phyloP scores from a whole-genome alignment of 257 asterid species.

The Echium plantagineum region DNA sequence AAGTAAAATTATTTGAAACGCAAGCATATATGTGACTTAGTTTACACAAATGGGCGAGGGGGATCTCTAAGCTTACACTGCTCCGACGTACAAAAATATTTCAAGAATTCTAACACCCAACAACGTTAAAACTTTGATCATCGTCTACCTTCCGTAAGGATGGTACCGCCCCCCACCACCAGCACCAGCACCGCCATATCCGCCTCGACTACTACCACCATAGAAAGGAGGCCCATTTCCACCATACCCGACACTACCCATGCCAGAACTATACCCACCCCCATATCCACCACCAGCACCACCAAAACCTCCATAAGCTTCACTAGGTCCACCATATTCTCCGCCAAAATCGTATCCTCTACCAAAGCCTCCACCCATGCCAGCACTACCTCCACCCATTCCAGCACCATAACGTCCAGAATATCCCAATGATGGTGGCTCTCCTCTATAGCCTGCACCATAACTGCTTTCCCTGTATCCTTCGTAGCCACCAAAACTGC shows the following conservation, averaged over 20 bases:
- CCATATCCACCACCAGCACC: constrained; percentile 29
- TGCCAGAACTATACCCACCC: constrained; percentile 36
- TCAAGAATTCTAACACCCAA: not conserved
- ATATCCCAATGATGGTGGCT: constrained; percentile 7
- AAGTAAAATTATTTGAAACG: not conserved
- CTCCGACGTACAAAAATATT: not conserved
- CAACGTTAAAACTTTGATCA: not conserved
- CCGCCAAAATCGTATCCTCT: constrained; percentile 12
- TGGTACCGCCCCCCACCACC: constrained; percentile 31
- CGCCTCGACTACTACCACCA: constrained; percentile 32
- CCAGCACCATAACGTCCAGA: constrained; percentile 16
- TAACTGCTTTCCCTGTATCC: constrained; percentile 29
- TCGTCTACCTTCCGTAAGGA: constrained; percentile 45
- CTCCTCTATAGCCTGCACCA: constrained; percentile 16
- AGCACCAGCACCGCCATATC: constrained; percentile 24
- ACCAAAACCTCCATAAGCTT: constrained; percentile 21
- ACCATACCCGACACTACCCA: constrained; percentile 20
- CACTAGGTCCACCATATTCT: constrained; percentile 7
- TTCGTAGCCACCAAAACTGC: constrained; percentile 30
- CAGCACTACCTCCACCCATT: constrained; percentile 2
- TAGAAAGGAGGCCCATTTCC: constrained; percentile 24
- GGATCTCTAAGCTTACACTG: not conserved
- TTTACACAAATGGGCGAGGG: not conserved
- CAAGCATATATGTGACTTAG: not conserved
- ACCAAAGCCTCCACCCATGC: constrained; percentile 8